Evolutionary conservation across 495 filamentous ascomycete species (phyloP), one percentile per base, ranked within the genome.

Genomic region (Corynascus novoguineensis): DNA sequence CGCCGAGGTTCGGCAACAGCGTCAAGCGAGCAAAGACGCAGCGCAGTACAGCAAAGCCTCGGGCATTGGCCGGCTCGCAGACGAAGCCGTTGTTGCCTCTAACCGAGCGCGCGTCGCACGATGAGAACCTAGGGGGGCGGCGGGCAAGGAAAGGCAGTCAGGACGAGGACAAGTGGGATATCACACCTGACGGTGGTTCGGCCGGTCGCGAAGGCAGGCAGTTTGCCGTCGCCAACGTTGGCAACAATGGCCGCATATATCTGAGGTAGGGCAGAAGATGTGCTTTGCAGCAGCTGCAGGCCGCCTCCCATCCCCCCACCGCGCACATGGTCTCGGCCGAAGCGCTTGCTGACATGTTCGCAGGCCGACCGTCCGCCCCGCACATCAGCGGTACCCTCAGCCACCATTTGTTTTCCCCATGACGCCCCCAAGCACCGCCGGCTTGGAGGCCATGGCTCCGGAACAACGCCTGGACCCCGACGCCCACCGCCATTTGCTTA

Each of bases 201-300:
- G 75, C 72, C n/a, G 80, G 79, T 9, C 71, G 78, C 58, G 78
- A 80, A 73, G 88, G 85, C 25, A 79, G 88, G 48, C 87, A 93
- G 65, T 97, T 96, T 71, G 89, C 90, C 10, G 92, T 97, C 54
- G 90, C 88, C 24, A 97, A 95, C 73, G 87, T 97, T 55, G 92
- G 91, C 45, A 88, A 90, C 66, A 92, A 93, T 75, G 92, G 92
- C 34, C 86, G 86, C 71, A 91, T 97, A 69, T 97, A 93, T 70
- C 74, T 97, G 57, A 89, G 92, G 92, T 96, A 87, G 68, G 81
- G 44, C 21, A 41, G n/a, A 44, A 34, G 67, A 63, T 40, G 25
- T 29, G 38, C n/a, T 45, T 21, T 55, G n/a, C n/a, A n/a, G 50
- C 17, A 28, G 19, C 41, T 52, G 37, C 28, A 44, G 5, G 49